phyloP scores from a whole-genome alignment of 106 monocot species.

The Phalaenopsis equestris region DNA sequence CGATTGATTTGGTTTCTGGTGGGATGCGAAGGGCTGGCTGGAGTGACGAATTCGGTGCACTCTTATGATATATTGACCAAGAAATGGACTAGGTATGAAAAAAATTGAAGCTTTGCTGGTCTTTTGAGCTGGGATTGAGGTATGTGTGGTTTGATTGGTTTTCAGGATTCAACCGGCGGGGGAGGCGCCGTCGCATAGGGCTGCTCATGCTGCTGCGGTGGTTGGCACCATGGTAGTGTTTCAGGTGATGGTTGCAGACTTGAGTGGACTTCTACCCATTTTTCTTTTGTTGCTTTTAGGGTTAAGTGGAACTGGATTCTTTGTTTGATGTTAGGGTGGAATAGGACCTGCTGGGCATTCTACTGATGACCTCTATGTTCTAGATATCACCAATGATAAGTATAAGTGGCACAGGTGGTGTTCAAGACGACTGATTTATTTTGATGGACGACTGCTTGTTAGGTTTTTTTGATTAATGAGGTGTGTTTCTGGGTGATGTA shows the following conservation, averaged over 20 bases:
- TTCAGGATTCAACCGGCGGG: constrained; percentile 74
- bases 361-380: constrained; percentile 93
- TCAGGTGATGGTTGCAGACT: constrained; percentile 43
- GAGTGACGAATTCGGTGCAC: constrained; percentile 91
- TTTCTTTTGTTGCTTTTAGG: neutral
- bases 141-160: constrained; percentile 4
- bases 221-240: constrained; percentile 99
- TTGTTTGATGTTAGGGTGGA: constrained; percentile 69
- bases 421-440: neutral
- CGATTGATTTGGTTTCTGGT: neutral
- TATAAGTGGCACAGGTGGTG: constrained; percentile 93
- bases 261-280: neutral
- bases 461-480: neutral
- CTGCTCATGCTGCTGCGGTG: constrained; percentile 87
- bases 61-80: constrained; percentile 55
- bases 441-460: neutral
- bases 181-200: constrained; percentile 90
- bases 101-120: neutral
- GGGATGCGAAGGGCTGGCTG: constrained; percentile 61
- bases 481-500: constrained; percentile 14
- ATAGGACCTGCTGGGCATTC: constrained; percentile 99
- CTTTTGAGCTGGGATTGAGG: neutral
- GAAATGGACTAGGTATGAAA: constrained; percentile 71
- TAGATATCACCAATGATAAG: constrained; percentile 88
- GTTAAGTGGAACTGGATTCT: neutral